Base-by-base conservation (phyloP, 257 asterid species). In the Gentiana macrophylla region DNA sequence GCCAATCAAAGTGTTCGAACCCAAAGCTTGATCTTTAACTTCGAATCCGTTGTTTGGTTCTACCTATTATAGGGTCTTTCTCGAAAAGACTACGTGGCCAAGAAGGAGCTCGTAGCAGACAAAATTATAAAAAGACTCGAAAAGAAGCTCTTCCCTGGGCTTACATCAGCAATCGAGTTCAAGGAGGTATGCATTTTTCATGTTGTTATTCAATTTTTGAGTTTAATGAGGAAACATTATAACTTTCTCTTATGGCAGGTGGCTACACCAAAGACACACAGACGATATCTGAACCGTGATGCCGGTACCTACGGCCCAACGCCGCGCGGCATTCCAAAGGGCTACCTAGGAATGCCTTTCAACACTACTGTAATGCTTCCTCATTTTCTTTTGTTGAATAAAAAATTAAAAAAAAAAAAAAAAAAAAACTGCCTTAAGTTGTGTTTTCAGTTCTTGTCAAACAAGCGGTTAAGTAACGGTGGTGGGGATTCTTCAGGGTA, bases 221-320 rank as follows among this genome's bases (percentile, higher is more conserved):
- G 9, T 5, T 3, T 4, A 24, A 24, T 24, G 24, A 24, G 24
- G 24, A 10, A 10, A 41, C 9, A 10, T 10, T 59, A 24, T 24
- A 60, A 50, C 62, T 61, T 68, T 56, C 52, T 32, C 7, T 37
- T 60, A 53, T 80, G 76, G 66, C 80, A 88, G 99, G 95, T 92
- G 72, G 99, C 97, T 59, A 85, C 95, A 56, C 95, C 97, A 58
- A 92, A 83, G 81, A 88, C 99, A 49, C 97, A 92, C 71, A 68
- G 94, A 57, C 79, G 95, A 56, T 92, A 88, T 82, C 69, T 86
- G 77, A 97, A 95, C 52, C 95, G 94, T 56, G 97, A 92, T 69
- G 81, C 95, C 66, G 99, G 97, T 61, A 88, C 95, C 50, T 92
- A 92, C 60, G 95, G 95, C 53, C 99, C 97, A 56, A 92, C 88